These are phyloP conservation scores for Artemisia tridentata DNA, from an alignment of 129 eudicot genomes.

Conservation along the genomic window DNA sequence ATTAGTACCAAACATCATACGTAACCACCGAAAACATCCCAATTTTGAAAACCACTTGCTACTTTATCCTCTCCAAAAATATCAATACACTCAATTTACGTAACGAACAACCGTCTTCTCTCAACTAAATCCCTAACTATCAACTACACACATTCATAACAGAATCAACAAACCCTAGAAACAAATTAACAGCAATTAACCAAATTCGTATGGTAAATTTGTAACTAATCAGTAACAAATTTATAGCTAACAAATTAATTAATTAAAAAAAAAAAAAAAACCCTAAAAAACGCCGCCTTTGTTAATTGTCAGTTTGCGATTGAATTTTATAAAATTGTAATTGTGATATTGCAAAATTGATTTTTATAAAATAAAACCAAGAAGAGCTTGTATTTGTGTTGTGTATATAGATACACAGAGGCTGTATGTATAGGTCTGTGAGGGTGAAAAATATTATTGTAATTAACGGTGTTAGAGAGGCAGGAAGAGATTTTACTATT, in stretches of 20 bases:
- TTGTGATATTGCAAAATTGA: constrained; percentile 12
- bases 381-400: constrained; percentile 22
- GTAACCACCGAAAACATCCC: constrained; percentile 26
- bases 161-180: constrained; percentile 53
- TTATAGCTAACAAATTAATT: constrained; percentile 23
- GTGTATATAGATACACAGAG: constrained; percentile 24
- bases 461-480: constrained; percentile 9
- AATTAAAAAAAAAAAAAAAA: constrained; percentile 26
- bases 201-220: constrained; percentile 5
- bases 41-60: constrained; percentile 28
- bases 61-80: constrained; percentile 15
- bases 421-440: constrained; percentile 19
- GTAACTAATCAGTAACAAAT: constrained; percentile 21
- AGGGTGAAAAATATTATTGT: not conserved
- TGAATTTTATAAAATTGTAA: not conserved
- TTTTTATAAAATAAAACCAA: constrained; percentile 11
- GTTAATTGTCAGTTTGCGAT: constrained; percentile 21
- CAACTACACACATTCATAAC: constrained; percentile 30
- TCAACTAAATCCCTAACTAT: constrained; percentile 12
- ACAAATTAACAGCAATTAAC: constrained; percentile 24
- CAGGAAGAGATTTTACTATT: constrained; percentile 29
- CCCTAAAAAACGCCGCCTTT: constrained; percentile 42
- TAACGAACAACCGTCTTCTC: constrained; percentile 7
- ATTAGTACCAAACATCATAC: constrained; percentile 53
- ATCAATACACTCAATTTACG: constrained; percentile 10